Evolutionary conservation across 208 protist genomes (phyloP).

Genomic region (Jaenimonas drosophilae): DNA sequence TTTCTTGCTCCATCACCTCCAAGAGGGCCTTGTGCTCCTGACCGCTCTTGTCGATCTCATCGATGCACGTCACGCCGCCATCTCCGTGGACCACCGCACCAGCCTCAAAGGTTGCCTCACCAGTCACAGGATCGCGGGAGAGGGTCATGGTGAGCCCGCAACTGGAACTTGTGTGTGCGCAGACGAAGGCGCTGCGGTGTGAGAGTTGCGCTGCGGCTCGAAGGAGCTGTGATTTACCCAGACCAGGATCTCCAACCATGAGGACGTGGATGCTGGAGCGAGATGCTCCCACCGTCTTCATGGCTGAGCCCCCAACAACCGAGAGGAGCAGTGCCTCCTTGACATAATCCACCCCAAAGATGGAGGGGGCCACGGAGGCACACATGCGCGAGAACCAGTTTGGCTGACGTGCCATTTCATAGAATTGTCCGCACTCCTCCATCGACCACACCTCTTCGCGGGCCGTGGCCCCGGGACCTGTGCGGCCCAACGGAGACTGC

Average conservation of each 20-base stretch:
- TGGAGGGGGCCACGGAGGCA: constrained; percentile 93
- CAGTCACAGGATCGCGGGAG: constrained; percentile 75
- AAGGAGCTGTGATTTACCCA: constrained; percentile 97
- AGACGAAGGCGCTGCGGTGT: constrained; percentile 97
- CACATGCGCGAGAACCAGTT: constrained; percentile 84
- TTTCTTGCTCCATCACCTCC: constrained; percentile 99
- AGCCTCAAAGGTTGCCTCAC: constrained; percentile 95
- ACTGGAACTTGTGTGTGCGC: constrained; percentile 96
- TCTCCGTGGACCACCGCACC: constrained; percentile 97
- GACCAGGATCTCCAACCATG: constrained; percentile 94
- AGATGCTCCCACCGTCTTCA: constrained; percentile 19
- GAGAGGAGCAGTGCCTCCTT: constrained; percentile 94
- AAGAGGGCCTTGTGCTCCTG: constrained; percentile 96
- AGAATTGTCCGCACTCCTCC: constrained; percentile 62
- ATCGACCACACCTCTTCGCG: constrained; percentile 19
- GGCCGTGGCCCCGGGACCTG: not conserved
- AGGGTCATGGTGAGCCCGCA: constrained; percentile 98
- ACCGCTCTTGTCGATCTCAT: constrained; percentile 99
- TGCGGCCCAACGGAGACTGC: not conserved
- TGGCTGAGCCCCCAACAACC: constrained; percentile 90
- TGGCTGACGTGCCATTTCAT: constrained; percentile 83
- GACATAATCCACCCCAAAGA: constrained; percentile 96
- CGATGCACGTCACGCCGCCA: constrained; percentile 98
- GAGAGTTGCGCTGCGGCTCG: constrained; percentile 84
- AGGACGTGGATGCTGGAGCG: constrained; percentile 93